Evolutionary conservation across 805 yeast species (phyloP), one percentile per base, ranked within the genome.

Genomic region (Komagataella ulmi): DNA sequence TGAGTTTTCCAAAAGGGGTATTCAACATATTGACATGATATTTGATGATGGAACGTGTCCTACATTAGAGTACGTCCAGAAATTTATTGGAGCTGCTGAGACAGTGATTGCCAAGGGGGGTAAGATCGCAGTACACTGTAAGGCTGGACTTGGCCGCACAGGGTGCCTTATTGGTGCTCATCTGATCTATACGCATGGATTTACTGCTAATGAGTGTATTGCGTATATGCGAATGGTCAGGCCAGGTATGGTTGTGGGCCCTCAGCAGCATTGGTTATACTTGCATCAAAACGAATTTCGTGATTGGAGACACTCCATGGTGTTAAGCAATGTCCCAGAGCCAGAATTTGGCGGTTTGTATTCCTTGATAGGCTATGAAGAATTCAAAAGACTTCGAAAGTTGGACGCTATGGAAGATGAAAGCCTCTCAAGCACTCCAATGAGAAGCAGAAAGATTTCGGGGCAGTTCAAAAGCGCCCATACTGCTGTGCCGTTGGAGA

Each of bases 241-340:
- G 58, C 99, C 99, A 0, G 99, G 99, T 46, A 93, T 93, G 99
- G 97, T 93, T n/a, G 99, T 93, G 30, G 99, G 99, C 0, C 99
- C 99, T 2, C 99, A 93, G 67, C 99, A 93, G 65, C 99, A 93
- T 70, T 93, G 99, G 99, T 74, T 93, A 54, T 93, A 93, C 63
- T 75, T 93, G 56, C 97, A 93, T 65, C 99, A 93, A 67, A 83
- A 88, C 65, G 97, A 90, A 58, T 93, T 93, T 66, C 77, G 97
- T 61, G 97, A 89, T 61, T 93, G 99, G 98, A 79, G 88, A 65
- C 87, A 83, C 59, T 88, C 97, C 8, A 89, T 86, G 95, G 81
- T 81, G 17, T 63, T 89, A 40, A 88, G 88, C 54, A 76, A 77
- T 53, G 65, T 76, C 30, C 82, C 95, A 1, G 81, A 83, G 53